Base-by-base conservation (phyloP, 352 stramenopile genomes). In the Pythium coloratum region DNA sequence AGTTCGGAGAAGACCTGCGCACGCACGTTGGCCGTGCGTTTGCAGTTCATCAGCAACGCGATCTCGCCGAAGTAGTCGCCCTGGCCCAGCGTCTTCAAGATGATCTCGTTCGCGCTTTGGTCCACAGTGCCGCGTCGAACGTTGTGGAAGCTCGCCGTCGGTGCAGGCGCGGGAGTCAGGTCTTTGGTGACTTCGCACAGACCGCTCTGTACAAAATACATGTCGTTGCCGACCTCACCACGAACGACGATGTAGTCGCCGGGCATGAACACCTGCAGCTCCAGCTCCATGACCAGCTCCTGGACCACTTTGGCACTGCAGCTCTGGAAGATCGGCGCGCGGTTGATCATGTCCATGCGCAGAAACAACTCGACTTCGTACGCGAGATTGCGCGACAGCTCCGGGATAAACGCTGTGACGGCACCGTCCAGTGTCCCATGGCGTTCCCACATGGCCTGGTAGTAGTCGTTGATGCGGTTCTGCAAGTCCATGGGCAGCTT, bases 311-410 rank as follows among this genome's bases (percentile, higher is more conserved):
- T 91, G 16, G 83, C 76, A 36, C 82, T 91, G 58, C 84, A 94
- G 58, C 72, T 89, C 54, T 92, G 82, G 62, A 94, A 94, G 58
- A 96, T 93, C 0, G 88, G 88, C 1, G 82, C 85, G 16, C 82
- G 84, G 46, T 90, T 92, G 80, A 96, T 94, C 88, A 96, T 96
- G 46, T 91, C 86, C 79, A 92, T 92, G 13, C 85, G 81, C 34
- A 92, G 64, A 54, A 92, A 96, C 6, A 94, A 70, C 42, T 94
- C 86, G 16, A 94, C 87, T 67, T 96, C 88, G 36, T 90, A 92
- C 1, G 84, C 81, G 14, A 96, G 74, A 57, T 94, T 96, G 7
- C 85, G 76, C 28, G 81, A 92, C 0, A 95, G 67, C 33, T 96
- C 88, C 2, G 87, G 82, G 14, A 92, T 90, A 62, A 94, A 94